These are phyloP conservation scores for Daldinia caldariorum DNA, from an alignment of 495 filamentous ascomycete species.

Conservation along the genomic window DNA sequence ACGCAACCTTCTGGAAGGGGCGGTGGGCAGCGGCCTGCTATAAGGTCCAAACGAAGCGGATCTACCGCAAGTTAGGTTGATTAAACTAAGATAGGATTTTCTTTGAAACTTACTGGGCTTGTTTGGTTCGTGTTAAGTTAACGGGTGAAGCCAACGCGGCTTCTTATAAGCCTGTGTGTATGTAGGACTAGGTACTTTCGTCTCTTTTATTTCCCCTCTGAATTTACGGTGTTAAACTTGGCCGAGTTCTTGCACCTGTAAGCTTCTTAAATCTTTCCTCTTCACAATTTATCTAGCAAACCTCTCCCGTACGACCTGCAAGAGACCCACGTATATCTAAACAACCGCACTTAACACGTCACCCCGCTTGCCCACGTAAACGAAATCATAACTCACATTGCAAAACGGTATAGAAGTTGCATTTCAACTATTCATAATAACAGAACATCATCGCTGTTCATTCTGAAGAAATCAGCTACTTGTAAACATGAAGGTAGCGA, in stretches of 20 bases:
- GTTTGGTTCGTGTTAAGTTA: not conserved
- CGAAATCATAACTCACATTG: no score
- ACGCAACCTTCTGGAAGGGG: not conserved
- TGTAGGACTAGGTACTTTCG: constrained; percentile 2
- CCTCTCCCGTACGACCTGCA: not conserved
- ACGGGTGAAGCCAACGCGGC: not conserved
- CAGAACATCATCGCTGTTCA: not conserved
- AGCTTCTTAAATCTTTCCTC: not conserved
- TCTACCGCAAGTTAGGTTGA: not conserved
- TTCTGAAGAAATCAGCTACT: not conserved
- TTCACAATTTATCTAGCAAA: no score
- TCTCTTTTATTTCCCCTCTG: not conserved
- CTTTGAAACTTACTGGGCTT: not conserved
- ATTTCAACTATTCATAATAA: no score
- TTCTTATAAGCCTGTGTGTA: not conserved
- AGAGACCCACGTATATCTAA: not conserved
- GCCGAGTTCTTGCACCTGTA: not conserved
- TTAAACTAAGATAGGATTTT: not conserved
- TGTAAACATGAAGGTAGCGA: not conserved
- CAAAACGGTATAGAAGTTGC: no score
- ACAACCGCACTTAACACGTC: no score
- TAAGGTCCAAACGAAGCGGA: not conserved
- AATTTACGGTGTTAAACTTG: not conserved
- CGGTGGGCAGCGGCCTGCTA: not conserved
- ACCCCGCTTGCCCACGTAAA: no score